These are phyloP conservation scores for Sugiyamaella chiloensis DNA, from an alignment of 805 yeast genomes.

Conservation along the genomic window DNA sequence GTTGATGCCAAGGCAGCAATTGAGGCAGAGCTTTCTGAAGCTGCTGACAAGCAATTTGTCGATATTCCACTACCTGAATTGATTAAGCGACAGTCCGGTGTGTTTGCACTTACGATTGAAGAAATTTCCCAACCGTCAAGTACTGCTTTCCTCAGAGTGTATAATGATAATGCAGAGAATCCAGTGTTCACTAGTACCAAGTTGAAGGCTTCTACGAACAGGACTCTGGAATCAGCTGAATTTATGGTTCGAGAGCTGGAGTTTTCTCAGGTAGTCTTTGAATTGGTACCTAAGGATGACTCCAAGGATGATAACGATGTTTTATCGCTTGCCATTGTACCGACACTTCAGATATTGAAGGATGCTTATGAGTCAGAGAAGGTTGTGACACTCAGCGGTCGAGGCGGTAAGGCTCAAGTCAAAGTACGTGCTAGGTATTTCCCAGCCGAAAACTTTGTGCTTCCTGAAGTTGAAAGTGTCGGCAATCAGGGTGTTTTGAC, in stretches of 20 bases:
- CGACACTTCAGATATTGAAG: slow-evolving; percentile 63
- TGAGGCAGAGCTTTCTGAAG: slow-evolving; percentile 33
- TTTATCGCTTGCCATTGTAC: slow-evolving; percentile 59
- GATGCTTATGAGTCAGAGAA: slow-evolving; percentile 63
- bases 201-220: slow-evolving; percentile 37
- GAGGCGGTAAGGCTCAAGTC: slow-evolving; percentile 44
- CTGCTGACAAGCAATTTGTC: slow-evolving; percentile 35
- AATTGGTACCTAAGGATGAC: slow-evolving; percentile 52
- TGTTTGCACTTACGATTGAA: slow-evolving; percentile 62
- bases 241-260: slow-evolving; percentile 73
- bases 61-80: slow-evolving; percentile 48
- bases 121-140: slow-evolving; percentile 47
- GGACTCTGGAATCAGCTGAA: slow-evolving; percentile 61
- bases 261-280: slow-evolving; percentile 62
- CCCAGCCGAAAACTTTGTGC: slow-evolving; percentile 55
- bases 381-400: slow-evolving; percentile 53
- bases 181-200: slow-evolving; percentile 57
- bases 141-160: slow-evolving; percentile 63
- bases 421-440: slow-evolving; percentile 69
- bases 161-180: slow-evolving; percentile 72
- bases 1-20: slow-evolving; percentile 36
- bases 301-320: slow-evolving; percentile 50
- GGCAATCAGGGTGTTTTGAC: slow-evolving; percentile 70
- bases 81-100: slow-evolving; percentile 63
- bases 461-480: slow-evolving; percentile 74